These are phyloP conservation scores for Neodidymelliopsis sp. DNA, from an alignment of 2,329 filamentous ascomycete species.

Conservation along the genomic window DNA sequence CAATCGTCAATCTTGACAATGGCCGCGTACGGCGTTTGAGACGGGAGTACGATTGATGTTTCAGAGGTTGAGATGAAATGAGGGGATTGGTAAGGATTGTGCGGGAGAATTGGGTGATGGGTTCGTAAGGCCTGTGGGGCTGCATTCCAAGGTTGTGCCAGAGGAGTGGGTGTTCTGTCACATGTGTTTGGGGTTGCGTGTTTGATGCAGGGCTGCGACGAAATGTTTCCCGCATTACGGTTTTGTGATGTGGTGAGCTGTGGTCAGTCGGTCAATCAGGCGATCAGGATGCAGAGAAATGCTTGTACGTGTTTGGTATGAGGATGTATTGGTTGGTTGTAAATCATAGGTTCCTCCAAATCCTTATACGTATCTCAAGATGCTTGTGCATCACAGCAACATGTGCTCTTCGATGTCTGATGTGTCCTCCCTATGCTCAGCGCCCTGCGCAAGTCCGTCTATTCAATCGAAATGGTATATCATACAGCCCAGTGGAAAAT, in stretches of 20 bases:
- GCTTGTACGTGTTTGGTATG: neutral
- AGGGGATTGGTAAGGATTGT: neutral
- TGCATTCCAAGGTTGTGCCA: conserved; percentile 13
- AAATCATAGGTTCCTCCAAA: neutral
- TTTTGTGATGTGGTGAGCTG: neutral
- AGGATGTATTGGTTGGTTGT: conserved; percentile 1
- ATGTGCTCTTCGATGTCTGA: conserved; percentile 9
- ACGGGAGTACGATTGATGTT: neutral
- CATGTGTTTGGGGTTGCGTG: too few relatives aligned
- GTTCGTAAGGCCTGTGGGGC: neutral
- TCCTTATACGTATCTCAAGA: neutral
- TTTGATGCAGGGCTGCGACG: neutral
- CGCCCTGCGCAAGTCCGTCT: conserved; percentile 8
- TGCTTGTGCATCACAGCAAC: conserved; percentile 9
- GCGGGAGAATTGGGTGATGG: neutral
- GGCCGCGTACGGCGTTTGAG: neutral
- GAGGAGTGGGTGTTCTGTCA: too few relatives aligned
- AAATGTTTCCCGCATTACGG: neutral
- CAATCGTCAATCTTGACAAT: neutral
- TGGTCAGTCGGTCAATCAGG: too few relatives aligned
- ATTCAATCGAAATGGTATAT: conserved; percentile 17
- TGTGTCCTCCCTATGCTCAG: neutral
- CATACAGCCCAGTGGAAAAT: conserved; percentile 3
- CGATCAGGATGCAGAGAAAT: neutral
- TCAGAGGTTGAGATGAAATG: neutral